Base-by-base conservation (phyloP, 129 eudicot genomes). In the Centaurea solstitialis region DNA sequence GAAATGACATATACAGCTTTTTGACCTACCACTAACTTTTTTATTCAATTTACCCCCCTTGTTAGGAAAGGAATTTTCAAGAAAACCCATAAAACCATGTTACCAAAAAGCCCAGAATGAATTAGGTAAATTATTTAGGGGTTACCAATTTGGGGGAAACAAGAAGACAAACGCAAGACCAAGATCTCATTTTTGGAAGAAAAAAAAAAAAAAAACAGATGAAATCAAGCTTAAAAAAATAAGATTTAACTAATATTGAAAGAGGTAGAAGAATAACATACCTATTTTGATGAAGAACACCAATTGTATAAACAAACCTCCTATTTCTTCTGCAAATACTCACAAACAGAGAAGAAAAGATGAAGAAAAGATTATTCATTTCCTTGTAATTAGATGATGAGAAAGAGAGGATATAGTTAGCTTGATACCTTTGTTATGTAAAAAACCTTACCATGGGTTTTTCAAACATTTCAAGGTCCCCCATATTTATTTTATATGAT, bases 341-440 rank as follows among this genome's bases (percentile, higher is more conserved):
- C 62, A 47, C 80, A 66, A 76, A 81, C 61, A 82, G 76, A 40
- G 47, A 62, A 21, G 12, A 53, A n/a, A n/a, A 53, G 64, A 53
- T 15, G 6, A 50, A 18, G n/a, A n/a, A 82, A 82, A 82, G 68
- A 82, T 82, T 82, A 75, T 41, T 75, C 75, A 26, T 81, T 82
- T 69, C 22, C 64, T 37, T 45, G 67, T 76, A 33, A 40, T 68
- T 66, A 82, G 26, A n/a, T n/a, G n/a, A n/a, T n/a, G n/a, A n/a
- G n/a, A n/a, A n/a, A n/a, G n/a, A n/a, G n/a, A n/a, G n/a, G n/a
- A n/a, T n/a, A n/a, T n/a, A n/a, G n/a, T n/a, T n/a, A n/a, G n/a
- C n/a, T n/a, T n/a, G n/a, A n/a, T n/a, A n/a, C n/a, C n/a, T n/a
- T n/a, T n/a, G n/a, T n/a, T n/a, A n/a, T n/a, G n/a, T n/a, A n/a